Base-by-base conservation (phyloP, 2,329 filamentous ascomycete genomes). In the Fusarium protoensiforme region DNA sequence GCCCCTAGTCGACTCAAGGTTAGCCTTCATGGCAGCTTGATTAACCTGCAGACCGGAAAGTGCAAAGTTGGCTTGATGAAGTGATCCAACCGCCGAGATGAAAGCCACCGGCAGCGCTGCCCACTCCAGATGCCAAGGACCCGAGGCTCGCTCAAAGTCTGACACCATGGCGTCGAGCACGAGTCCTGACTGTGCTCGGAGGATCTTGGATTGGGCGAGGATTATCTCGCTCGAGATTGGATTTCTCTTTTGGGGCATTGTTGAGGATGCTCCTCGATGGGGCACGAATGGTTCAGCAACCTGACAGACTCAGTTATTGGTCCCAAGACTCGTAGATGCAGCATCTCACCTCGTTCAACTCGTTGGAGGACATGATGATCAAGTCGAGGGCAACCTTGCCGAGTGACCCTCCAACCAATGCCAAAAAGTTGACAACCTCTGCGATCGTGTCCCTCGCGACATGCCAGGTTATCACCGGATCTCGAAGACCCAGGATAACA, bases 111-210 rank as follows among this genome's bases (percentile, higher is more conserved):
- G 88, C 0, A 90, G 79, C 11, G 88, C 87, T 7, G 86, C 84
- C 88, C 88, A 90, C 75, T 90, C 88, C 9, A 90, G 77, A 78
- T 90, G 88, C 88, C 88, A 90, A 1, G 88, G 88, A 1, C 88
- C 88, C 14, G 86, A 87, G 1, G 87, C 87, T 8, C 88, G 84
- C 78, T 90, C 88, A 61, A 89, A 89, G 71, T 90, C 88, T 3
- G 84, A 84, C 0, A 90, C 85, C 88, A 90, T 89, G 8, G 83
- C 87, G 69, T 90, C 88, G 1, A 90, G 83, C 0, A 86, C 86
- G 7, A 89, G 78, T 0, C 85, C 82, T 0, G 87, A 87, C 64
- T 89, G 85, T 0, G 86, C 84, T 14, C 87, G 83, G 4, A 90
- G 81, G n/a, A 89, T 81, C 75, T 89, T 89, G 1, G 86, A 87